Conservation (phyloP, 805 yeast species). For the Wickerhamiella vanderwaltii region DNA sequence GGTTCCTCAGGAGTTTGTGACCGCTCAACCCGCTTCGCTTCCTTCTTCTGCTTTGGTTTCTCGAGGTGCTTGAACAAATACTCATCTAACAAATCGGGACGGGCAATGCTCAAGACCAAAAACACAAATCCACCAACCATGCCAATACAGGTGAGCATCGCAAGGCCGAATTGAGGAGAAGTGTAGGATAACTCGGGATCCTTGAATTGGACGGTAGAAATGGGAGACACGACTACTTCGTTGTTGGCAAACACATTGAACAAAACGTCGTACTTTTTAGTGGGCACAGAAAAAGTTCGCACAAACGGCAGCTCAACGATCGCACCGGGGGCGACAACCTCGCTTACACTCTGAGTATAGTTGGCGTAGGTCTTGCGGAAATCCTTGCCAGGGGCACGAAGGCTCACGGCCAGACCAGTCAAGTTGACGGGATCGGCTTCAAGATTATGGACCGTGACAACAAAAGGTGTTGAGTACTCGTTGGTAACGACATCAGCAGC, state of each 20-base stretch:
- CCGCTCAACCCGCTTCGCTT: not conserved
- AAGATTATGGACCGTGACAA: constrained; percentile 20
- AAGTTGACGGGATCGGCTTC: constrained; percentile 20
- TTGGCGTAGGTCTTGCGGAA: constrained; percentile 42
- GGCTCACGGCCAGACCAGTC: constrained; percentile 19
- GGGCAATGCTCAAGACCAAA: constrained; percentile 28
- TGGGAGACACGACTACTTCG: constrained; percentile 18
- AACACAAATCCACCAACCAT: constrained; percentile 42
- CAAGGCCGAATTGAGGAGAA: constrained; percentile 58
- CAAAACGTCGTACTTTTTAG: constrained; percentile 41
- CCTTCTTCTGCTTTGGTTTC: constrained; percentile 13
- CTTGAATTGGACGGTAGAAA: constrained; percentile 34
- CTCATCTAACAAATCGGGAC: constrained; percentile 17
- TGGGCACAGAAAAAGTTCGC: constrained; percentile 17
- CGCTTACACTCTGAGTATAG: constrained; percentile 50
- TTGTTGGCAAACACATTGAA: constrained; percentile 14
- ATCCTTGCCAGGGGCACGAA: constrained; percentile 13
- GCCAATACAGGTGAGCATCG: constrained; percentile 42
- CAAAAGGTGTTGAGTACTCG: constrained; percentile 21
- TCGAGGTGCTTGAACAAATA: constrained; percentile 8
- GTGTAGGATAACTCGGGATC: constrained; percentile 60
- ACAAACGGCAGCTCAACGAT: constrained; percentile 30
- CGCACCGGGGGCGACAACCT: constrained; percentile 40
- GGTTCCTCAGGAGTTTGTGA: constrained; percentile 6
- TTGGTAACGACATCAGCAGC: constrained; percentile 18